Conservation (phyloP, 768 basidiomycete genomes). For the Suillus subaureus region DNA sequence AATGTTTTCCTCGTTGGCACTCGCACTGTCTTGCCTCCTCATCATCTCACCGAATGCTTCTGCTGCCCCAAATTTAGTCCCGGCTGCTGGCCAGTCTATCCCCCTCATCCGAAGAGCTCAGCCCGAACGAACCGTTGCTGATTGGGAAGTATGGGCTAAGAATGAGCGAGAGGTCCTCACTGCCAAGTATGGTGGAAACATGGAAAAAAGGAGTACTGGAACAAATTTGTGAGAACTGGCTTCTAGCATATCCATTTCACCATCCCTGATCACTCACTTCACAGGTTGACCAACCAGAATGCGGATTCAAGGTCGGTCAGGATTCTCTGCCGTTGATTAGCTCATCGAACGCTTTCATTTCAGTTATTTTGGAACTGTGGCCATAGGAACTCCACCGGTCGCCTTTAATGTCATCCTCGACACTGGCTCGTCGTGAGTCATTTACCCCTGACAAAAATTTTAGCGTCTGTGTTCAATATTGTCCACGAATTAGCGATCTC, state of each 20-base stretch:
- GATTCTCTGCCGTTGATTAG: slow-evolving; percentile 20
- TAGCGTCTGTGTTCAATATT: slow-evolving; percentile 3
- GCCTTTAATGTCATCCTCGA: slow-evolving; percentile 87
- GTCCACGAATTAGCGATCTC: slow-evolving; percentile 57
- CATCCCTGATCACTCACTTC: not conserved
- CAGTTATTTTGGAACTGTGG: slow-evolving; percentile 76
- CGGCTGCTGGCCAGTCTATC: slow-evolving; percentile 24
- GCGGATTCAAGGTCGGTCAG: slow-evolving; percentile 58
- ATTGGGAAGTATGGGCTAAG: slow-evolving; percentile 60
- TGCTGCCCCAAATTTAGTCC: slow-evolving; percentile 19
- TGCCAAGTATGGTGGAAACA: slow-evolving; percentile 47
- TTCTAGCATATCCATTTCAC: not conserved
- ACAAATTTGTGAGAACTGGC: slow-evolving; percentile 50
- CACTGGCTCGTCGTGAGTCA: slow-evolving; percentile 73
- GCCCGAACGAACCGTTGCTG: slow-evolving; percentile 24
- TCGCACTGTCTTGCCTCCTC: slow-evolving; percentile 18
- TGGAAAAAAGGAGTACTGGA: slow-evolving; percentile 46
- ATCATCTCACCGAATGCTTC: slow-evolving; percentile 15
- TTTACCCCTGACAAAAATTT: slow-evolving; percentile 2
- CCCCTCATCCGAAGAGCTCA: slow-evolving; percentile 21
- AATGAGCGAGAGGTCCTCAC: slow-evolving; percentile 45
- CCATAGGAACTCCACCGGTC: slow-evolving; percentile 80
- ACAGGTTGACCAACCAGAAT: slow-evolving; percentile 67
- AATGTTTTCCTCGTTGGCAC: slow-evolving; percentile 19
- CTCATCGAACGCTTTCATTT: slow-evolving; percentile 7